These are phyloP conservation scores for Lipomyces orientalis DNA, from an alignment of 805 yeast genomes.

Conservation along the genomic window DNA sequence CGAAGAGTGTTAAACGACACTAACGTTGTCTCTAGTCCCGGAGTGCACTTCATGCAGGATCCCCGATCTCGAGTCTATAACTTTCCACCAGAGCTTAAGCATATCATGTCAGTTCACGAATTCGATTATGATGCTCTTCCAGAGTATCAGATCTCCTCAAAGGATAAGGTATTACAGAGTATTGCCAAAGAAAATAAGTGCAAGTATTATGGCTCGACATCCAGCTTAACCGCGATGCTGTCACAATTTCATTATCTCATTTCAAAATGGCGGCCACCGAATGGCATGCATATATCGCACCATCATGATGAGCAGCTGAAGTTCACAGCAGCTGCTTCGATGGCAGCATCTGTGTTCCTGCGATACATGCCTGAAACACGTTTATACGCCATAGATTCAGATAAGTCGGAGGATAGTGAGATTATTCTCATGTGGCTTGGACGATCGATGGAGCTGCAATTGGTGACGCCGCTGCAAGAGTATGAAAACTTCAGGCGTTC, in stretches of 20 bases:
- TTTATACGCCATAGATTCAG: slow-evolving; percentile 71
- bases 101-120: slow-evolving; percentile 66
- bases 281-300: slow-evolving; percentile 53
- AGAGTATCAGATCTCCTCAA: slow-evolving; percentile 68
- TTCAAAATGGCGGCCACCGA: slow-evolving; percentile 64
- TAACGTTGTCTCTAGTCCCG: slow-evolving; percentile 59
- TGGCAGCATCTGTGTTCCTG: slow-evolving; percentile 65
- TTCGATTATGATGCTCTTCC: slow-evolving; percentile 66
- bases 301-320: slow-evolving; percentile 43
- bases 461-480: slow-evolving; percentile 64
- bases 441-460: slow-evolving; percentile 73
- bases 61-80: slow-evolving; percentile 76
- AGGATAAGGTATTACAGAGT: slow-evolving; percentile 59
- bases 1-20: not conserved
- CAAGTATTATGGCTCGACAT: slow-evolving; percentile 76
- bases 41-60: slow-evolving; percentile 76
- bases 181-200: slow-evolving; percentile 51
- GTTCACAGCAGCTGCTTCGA: slow-evolving; percentile 54
- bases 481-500: slow-evolving; percentile 52
- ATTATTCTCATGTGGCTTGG: slow-evolving; percentile 76
- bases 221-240: slow-evolving; percentile 80
- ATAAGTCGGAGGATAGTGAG: slow-evolving; percentile 69
- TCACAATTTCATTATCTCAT: slow-evolving; percentile 76
- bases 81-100: slow-evolving; percentile 64
- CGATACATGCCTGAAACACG: slow-evolving; percentile 50